Evolutionary conservation across 106 monocot genomes (phyloP).

Genomic region (Phalaenopsis aphrodite): DNA sequence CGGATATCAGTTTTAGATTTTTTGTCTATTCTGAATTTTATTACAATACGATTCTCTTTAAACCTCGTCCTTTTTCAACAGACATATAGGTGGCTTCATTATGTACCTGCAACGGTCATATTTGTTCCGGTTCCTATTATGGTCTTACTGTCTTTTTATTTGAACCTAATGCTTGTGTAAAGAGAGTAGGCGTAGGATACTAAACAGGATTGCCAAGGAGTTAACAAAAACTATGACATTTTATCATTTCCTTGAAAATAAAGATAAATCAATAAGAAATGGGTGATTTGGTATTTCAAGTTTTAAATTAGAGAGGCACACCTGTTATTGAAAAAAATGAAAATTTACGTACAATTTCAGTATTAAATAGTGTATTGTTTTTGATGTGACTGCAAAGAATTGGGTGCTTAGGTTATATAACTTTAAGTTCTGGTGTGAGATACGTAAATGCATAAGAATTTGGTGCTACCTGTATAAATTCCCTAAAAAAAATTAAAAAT

Average conservation of each 20-base stretch:
- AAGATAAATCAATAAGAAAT: no score
- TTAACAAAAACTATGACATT: background rate
- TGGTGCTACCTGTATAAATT: no score
- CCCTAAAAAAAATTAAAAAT: no score
- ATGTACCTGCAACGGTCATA: background rate
- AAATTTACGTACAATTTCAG: no score
- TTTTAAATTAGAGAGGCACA: background rate
- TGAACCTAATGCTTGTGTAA: background rate
- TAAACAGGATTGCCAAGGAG: background rate
- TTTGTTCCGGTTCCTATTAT: background rate
- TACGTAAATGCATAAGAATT: no score
- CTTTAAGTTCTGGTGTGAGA: no score
- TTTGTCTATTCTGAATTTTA: background rate
- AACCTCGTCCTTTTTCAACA: background rate
- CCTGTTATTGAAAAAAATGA: background rate
- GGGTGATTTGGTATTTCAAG: background rate
- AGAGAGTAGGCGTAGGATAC: background rate
- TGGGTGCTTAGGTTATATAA: no score
- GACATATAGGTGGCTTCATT: background rate
- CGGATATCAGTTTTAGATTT: background rate
- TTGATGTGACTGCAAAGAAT: no score
- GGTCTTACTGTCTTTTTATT: background rate
- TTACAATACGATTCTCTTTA: background rate
- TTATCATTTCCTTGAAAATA: background rate
- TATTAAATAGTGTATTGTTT: no score